Evolutionary conservation across 345 rosid genomes (phyloP), one percentile per base, ranked within the genome.

Genomic region (Pistacia integerrima): DNA sequence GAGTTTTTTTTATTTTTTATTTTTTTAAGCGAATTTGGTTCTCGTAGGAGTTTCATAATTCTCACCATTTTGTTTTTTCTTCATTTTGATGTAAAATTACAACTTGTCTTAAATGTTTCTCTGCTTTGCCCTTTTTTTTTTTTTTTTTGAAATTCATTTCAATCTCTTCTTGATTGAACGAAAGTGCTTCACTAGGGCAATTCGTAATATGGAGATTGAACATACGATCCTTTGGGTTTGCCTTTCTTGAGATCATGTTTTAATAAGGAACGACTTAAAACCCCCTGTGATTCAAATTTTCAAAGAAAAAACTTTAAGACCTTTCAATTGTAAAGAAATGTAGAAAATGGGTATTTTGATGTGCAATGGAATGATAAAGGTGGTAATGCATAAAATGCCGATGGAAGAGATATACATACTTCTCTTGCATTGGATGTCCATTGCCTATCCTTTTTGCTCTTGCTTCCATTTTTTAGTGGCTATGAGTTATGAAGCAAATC

Each of bases 161-260:
- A 28, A 28, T 28, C 30, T 28, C 30, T 28, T 2, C 67, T 56
- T 81, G 92, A 97, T 87, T 73, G 92, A 96, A 64, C 83, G 87
- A 87, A 78, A 74, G 80, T 69, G 90, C 85, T 76, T 97, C 97
- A 62, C 91, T 25, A 93, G 90, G 65, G 93, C 94, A 12, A 86
- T 86, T 13, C 88, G 97, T 64, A 94, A 93, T 75, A 87, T 91
- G 75, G 92, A 91, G 80, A 83, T 91, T 70, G 94, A 90, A 58
- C 90, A 86, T 30, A 81, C 78, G 54, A 69, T 88, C 56, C 93
- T 20, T n/a, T n/a, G n/a, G 85, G 81, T 61, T 30, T 95, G 69
- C 89, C 84, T 22, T 87, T 92, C 78, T 88, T 93, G 2, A 84
- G 88, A 22, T 90, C 99, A 2, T 84, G 81, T n/a, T 76, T 83